These are phyloP conservation scores for Fraxinus nigra DNA, from an alignment of 305 asterid species.

Conservation along the genomic window DNA sequence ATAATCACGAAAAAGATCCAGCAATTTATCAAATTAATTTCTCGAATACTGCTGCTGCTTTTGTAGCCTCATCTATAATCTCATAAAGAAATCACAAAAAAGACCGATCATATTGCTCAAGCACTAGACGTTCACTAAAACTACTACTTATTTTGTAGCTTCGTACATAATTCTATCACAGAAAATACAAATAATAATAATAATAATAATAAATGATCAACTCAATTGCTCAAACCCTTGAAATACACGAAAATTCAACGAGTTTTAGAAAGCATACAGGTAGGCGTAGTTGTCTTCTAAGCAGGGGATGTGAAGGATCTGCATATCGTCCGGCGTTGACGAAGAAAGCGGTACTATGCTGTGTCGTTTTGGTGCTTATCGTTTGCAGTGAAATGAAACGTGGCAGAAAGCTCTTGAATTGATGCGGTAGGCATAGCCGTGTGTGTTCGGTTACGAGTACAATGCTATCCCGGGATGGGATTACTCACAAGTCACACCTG, in stretches of 20 bases:
- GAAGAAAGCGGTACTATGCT: background rate
- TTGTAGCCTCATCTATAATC: slow-evolving; percentile 61
- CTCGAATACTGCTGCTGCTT: slow-evolving; percentile 47
- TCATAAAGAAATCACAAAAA: slow-evolving; percentile 20
- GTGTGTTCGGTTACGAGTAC: background rate
- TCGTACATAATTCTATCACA: slow-evolving; percentile 59
- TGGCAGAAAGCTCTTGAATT: background rate
- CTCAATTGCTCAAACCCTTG: background rate
- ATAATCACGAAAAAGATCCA: background rate
- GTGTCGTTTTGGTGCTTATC: background rate
- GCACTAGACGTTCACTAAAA: background rate
- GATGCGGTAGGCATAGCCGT: background rate
- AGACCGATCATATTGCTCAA: background rate
- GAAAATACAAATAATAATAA: background rate
- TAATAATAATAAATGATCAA: background rate
- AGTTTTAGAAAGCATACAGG: slow-evolving; percentile 37
- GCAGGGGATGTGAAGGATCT: slow-evolving; percentile 75
- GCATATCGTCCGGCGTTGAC: slow-evolving; percentile 39
- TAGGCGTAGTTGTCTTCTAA: slow-evolving; percentile 75
- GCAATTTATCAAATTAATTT: background rate
- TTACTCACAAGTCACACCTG: background rate
- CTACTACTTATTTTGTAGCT: slow-evolving; percentile 68
- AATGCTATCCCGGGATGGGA: background rate
- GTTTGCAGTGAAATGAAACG: background rate
- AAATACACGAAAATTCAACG: background rate